Base-by-base conservation (phyloP, 2,329 filamentous ascomycete genomes). In the Fusarium piperis region DNA sequence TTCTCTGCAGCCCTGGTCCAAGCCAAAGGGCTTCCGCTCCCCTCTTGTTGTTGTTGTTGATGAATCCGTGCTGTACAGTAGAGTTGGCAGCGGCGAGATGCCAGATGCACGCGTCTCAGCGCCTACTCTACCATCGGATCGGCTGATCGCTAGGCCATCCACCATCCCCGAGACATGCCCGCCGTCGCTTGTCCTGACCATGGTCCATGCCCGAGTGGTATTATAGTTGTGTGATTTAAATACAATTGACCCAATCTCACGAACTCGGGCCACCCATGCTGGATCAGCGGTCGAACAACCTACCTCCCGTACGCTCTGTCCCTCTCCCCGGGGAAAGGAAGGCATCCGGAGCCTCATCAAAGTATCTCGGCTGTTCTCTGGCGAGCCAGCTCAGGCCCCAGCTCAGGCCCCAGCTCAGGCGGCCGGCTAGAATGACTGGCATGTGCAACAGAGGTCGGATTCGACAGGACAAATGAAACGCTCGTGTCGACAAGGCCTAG, bases 131-230 rank as follows among this genome's bases (percentile, higher is more conserved):
- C 15, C 44, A 63, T 73, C 61, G 57, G 63, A 61, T 71, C 68
- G 66, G 59, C 65, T 68, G 72, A 70, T 68, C 62, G 65, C 63
- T 62, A 61, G 63, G 56, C 61, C 51, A 74, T 71, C 56, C 65
- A 30, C 56, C 58, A 60, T 63, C 64, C 48, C 63, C 66, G 60
- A 74, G 74, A 75, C 64, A 67, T 65, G 63, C 62, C 65, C 67
- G 46, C 32, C 51, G 51, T 75, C 71, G 68, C 63, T 61, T 56
- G 59, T 58, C 67, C 65, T 63, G 65, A 33, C 52, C 46, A 51
- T 52, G 58, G 57, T 63, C 48, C 62, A 63, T 53, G 59, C 18
- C 35, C 12, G 35, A 30, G 44, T 30, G 59, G 26, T 28, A 39
- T 41, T 65, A 28, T 48, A 28, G 33, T 46, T 64, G 36, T 51